Evolutionary conservation across 2,329 filamentous ascomycete species (phyloP), one percentile per base, ranked within the genome.

Genomic region (Trichoderma lentiforme): DNA sequence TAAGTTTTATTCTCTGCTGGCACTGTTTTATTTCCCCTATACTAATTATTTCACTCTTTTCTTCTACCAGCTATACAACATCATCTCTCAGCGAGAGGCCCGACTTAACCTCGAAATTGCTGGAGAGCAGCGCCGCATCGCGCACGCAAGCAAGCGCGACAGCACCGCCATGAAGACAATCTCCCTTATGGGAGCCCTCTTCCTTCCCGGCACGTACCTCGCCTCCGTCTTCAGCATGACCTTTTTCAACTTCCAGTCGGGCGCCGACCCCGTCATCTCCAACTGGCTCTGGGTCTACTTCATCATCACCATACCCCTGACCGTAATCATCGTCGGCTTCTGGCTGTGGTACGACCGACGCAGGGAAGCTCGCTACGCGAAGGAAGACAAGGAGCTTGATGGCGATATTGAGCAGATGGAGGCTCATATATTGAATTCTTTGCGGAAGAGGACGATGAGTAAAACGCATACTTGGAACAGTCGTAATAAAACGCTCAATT

Each of bases 221-320:
- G 86, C 89, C 9, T 91, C 89, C 0, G 82, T 91, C 28, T 91
- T 91, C 75, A 87, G 86, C 82, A 91, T 90, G 88, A 88, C 88
- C 0, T 91, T 91, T 78, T 91, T 91, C 81, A 86, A 91, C 79
- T 91, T 90, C 75, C 85, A 85, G 74, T 80, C 82, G 51, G 81
- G 78, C 65, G 78, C 80, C 5, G 78, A 80, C 21, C 81, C 83
- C 5, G 78, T 82, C 62, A 86, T 90, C 18, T 87, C 86, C 12
- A 78, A 82, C 21, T 80, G 84, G 64, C 82, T 91, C 30, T 91
- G 89, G 89, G 84, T 91, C 68, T 91, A 90, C 81, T 91, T 90
- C 74, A 87, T 82, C 73, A 84, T 90, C 69, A 89, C 88, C 3
- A 79, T 91, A 12, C 89, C 89, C 3, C 75, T 90, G 67, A 91